Percentiles rank a stretch among this genome's conserved stretches.
Conservation (phyloP, 2,329 filamentous ascomycete genomes). For the Trichoderma cornu-damae region DNA sequence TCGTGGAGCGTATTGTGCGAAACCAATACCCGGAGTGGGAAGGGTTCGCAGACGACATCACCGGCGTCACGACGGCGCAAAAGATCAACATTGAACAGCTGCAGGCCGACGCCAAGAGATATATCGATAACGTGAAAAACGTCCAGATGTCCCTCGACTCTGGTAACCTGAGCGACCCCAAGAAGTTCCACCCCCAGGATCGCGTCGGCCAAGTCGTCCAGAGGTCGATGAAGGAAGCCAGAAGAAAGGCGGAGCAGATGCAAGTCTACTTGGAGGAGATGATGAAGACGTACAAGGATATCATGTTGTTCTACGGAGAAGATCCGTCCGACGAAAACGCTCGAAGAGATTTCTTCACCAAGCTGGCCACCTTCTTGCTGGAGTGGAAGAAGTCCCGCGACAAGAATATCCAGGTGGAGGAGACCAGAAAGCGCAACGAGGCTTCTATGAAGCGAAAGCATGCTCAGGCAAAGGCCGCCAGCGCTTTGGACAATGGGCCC, state of each 20-base stretch:
- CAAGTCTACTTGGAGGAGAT: slow-evolving; percentile 90
- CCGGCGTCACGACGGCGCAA: slow-evolving; percentile 68
- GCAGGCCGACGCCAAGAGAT: slow-evolving; percentile 78
- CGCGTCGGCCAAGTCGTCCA: slow-evolving; percentile 89
- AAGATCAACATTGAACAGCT: slow-evolving; percentile 96
- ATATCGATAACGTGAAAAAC: slow-evolving; percentile 92
- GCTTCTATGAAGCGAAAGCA: slow-evolving; percentile 89
- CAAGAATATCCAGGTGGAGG: slow-evolving; percentile 83
- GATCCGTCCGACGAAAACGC: slow-evolving; percentile 87
- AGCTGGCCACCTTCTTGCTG: slow-evolving; percentile 80
- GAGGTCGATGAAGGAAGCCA: slow-evolving; percentile 91
- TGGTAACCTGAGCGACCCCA: slow-evolving; percentile 91
- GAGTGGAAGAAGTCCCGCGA: slow-evolving; percentile 97
- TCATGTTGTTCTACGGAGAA: slow-evolving; percentile 95
- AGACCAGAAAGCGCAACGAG: slow-evolving; percentile 78
- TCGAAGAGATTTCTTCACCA: slow-evolving; percentile 91
- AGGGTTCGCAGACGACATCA: slow-evolving; percentile 77
- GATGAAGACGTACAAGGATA: slow-evolving; percentile 84
- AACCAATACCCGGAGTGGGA: slow-evolving; percentile 98
- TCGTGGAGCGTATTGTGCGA: slow-evolving; percentile 93
- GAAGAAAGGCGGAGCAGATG: slow-evolving; percentile 94
- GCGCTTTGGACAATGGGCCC: slow-evolving; percentile 41
- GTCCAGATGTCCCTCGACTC: slow-evolving; percentile 87
- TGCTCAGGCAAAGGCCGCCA: slow-evolving; percentile 56
- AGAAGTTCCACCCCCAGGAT: slow-evolving; percentile 97